These are phyloP conservation scores for Ephemerocybe angulata DNA, from an alignment of 768 basidiomycete species.

Conservation along the genomic window DNA sequence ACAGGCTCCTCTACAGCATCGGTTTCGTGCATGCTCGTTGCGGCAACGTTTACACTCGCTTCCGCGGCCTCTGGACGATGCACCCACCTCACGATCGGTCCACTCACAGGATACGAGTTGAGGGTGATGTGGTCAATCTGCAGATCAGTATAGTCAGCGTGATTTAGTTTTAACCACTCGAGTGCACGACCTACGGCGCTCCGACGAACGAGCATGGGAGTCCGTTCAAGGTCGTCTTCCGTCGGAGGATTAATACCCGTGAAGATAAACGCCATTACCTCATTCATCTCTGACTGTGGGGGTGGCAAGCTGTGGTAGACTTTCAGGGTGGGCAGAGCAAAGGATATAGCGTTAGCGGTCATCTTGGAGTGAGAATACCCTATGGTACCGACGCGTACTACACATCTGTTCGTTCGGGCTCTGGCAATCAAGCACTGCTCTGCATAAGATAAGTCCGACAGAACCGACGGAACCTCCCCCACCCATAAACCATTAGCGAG, in stretches of 20 bases:
- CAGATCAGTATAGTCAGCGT: not conserved
- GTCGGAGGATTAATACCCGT: constrained; percentile 16
- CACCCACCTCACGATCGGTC: not conserved
- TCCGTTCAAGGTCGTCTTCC: constrained; percentile 19
- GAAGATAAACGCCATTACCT: not conserved
- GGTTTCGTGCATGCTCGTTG: constrained; percentile 24
- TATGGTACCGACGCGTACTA: not conserved
- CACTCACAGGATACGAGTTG: not conserved
- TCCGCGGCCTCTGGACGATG: not conserved
- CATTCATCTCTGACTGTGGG: constrained; percentile 15
- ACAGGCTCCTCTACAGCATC: not conserved
- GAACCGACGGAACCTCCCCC: not conserved
- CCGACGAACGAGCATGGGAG: constrained; percentile 25
- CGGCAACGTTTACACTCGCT: constrained; percentile 4
- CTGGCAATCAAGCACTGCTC: not conserved
- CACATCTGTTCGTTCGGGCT: not conserved
- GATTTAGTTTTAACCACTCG: constrained; percentile 2
- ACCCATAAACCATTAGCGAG: constrained; percentile 4
- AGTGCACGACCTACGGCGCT: constrained; percentile 16
- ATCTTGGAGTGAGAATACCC: not conserved
- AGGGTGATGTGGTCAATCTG: not conserved
- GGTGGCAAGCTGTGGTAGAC: constrained; percentile 26
- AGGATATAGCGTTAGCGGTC: constrained; percentile 23
- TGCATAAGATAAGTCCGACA: not conserved
- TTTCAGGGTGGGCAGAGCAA: constrained; percentile 22